Percentiles rank a stretch among this genome's conserved stretches.
Conservation (phyloP, 192 early-diverging fungal species). For the Spinellus fusiger region DNA sequence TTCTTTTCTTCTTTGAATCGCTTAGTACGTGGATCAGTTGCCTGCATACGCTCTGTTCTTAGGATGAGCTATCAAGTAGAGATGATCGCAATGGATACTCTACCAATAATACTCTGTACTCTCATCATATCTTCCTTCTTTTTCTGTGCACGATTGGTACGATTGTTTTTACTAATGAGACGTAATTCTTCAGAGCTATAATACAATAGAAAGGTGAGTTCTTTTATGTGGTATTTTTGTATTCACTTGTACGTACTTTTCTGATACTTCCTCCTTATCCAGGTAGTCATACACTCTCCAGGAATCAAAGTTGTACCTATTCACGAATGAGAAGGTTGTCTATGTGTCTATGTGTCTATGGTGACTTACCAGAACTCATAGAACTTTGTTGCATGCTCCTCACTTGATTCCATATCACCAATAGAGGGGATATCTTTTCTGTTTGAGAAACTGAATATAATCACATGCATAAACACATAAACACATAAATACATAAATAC, state of each 20-base stretch:
- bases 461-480: neutral
- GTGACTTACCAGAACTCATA: slow-evolving; percentile 62
- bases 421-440: slow-evolving; percentile 47
- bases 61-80: neutral
- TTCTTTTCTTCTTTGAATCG: slow-evolving; percentile 55
- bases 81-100: neutral
- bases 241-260: slow-evolving; percentile 51
- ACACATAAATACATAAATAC: no score
- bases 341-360: neutral
- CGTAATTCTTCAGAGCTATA: slow-evolving; percentile 66
- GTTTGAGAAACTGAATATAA: slow-evolving; percentile 46
- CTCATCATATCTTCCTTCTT: slow-evolving; percentile 83
- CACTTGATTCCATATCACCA: slow-evolving; percentile 51
- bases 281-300: slow-evolving; percentile 78
- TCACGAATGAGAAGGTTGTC: neutral
- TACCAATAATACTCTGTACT: slow-evolving; percentile 53
- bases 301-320: slow-evolving; percentile 61
- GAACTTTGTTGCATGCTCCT: slow-evolving; percentile 66
- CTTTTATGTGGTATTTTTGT: no score
- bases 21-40: slow-evolving; percentile 69
- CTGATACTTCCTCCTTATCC: slow-evolving; percentile 79
- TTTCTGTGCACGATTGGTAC: slow-evolving; percentile 56
- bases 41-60: slow-evolving; percentile 23
- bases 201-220: neutral
- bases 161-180: slow-evolving; percentile 72